Evolutionary conservation across 2,329 filamentous ascomycete genomes (phyloP), one percentile per base, ranked within the genome.

Genomic region (Aspergillus eucalypticola): DNA sequence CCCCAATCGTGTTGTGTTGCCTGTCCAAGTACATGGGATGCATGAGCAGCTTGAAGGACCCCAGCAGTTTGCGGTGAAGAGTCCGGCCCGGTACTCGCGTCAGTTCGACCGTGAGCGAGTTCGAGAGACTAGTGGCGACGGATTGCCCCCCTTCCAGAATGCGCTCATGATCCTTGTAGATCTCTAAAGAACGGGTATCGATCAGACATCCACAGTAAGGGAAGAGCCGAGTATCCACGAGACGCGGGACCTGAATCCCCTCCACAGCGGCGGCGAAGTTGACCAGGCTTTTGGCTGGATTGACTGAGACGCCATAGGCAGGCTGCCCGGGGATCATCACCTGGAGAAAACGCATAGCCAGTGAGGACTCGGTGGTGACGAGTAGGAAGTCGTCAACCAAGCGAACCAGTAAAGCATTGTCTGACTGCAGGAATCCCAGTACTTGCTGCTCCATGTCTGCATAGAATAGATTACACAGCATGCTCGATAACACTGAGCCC

Each of bases 401-500:
- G 15, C 95, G 85, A 55, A 98, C 76, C 7, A 99, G 80, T 2
- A 97, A 76, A 52, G 85, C 88, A 35, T 88, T 79, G n/a, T 75
- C 71, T 0, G 77, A 70, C 15, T 81, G 67, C 2, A 95, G 76
- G 70, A 97, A 98, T 0, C 70, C 72, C 2, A 98, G 80, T 13
- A 88, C 79, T 25, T 87, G 82, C 6, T 77, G 77, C 75, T 99
- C 95, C 1, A 98, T 84, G 63, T 95, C 88, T 5, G 91, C 93
- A 72, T 99, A 99, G 75, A 98, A 97, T 76, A 96, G 94, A 76
- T 92, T 98, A 81, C 95, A 98, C 5, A 99, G 82, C 42, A 92
- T 82, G 46, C 89, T 90, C 0, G 93, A 97, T 5, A 99, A 74
- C 1, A 97, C 84, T 0, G 93, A 97, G 7, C 95, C 95, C 74